Evolutionary conservation across 768 basidiomycete genomes (phyloP).

Genomic region (Xerocomellus chrysenteron): DNA sequence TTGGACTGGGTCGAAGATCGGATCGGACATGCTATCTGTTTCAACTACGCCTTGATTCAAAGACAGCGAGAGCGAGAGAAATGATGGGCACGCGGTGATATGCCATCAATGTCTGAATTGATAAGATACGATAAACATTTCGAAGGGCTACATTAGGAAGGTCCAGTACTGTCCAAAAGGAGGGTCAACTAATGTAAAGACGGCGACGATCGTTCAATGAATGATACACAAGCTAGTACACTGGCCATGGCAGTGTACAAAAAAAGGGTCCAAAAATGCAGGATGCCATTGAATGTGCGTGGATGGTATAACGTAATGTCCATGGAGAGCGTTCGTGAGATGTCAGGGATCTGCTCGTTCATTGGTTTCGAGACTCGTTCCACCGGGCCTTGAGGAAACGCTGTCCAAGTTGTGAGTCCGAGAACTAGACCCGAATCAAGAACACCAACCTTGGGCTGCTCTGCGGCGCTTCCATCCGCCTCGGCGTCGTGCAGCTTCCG

Average conservation of each 20-base stretch:
- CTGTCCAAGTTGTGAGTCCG: conserved; percentile 7
- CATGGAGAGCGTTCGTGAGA: conserved; percentile 1
- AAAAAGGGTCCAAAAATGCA: neutral
- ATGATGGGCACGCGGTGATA: neutral
- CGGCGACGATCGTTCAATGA: neutral
- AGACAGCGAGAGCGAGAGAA: neutral
- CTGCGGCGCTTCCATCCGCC: neutral
- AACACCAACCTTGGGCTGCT: conserved; percentile 21
- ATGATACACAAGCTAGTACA: neutral
- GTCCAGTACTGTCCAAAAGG: conserved; percentile 3
- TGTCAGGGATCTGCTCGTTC: neutral
- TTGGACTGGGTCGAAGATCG: no score
- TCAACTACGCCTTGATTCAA: no score
- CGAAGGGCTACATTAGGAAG: conserved; percentile 9
- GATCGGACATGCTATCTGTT: no score
- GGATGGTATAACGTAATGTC: conserved; percentile 6
- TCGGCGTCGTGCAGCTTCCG: conserved; percentile 25
- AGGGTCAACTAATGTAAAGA: neutral
- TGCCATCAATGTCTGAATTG: neutral
- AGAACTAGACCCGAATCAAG: neutral
- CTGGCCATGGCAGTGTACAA: conserved; percentile 1
- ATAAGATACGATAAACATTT: conserved; percentile 3
- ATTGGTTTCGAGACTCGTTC: conserved; percentile 9
- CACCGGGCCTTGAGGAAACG: conserved; percentile 16
- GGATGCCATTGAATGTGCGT: neutral